These are phyloP conservation scores for Rhodotorula sp. DNA, from an alignment of 1,284 basidiomycete genomes.

Conservation along the genomic window DNA sequence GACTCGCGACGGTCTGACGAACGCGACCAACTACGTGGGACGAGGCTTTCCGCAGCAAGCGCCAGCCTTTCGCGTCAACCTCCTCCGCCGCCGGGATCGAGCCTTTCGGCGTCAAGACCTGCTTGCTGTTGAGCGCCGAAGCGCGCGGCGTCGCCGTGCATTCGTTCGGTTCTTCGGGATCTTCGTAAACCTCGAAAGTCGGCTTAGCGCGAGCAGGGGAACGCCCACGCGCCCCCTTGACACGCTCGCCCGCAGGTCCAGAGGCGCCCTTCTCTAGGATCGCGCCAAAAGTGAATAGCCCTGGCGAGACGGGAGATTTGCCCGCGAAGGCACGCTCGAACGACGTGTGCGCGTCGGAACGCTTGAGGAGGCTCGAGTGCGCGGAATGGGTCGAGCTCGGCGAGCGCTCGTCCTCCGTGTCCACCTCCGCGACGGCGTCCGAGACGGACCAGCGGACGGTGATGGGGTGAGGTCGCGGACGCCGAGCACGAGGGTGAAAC, in stretches of 20 bases:
- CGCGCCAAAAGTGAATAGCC: neutral
- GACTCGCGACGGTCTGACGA: neutral
- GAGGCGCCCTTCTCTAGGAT: constrained; percentile 1
- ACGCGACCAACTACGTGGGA: neutral
- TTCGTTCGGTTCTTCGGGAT: neutral
- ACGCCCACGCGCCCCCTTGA: neutral
- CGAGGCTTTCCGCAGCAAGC: neutral
- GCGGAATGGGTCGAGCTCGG: constrained; percentile 3
- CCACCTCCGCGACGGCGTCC: neutral
- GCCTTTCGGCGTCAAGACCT: neutral
- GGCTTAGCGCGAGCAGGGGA: neutral
- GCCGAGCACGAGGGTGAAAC: too few relatives aligned
- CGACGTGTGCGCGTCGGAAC: constrained; percentile 23
- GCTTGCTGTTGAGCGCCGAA: neutral
- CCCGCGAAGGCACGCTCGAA: constrained; percentile 16
- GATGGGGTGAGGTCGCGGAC: neutral
- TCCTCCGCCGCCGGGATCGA: neutral
- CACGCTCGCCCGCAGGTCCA: neutral
- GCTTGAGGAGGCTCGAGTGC: constrained; percentile 9
- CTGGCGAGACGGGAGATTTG: constrained; percentile 4
- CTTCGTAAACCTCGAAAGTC: neutral
- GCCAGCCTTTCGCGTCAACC: neutral
- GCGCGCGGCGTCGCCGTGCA: neutral
- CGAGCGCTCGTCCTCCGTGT: neutral
- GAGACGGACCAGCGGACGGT: neutral